Percentiles rank a stretch among this genome's conserved stretches.
These are phyloP conservation scores for Leishmania braziliensis DNA, from an alignment of 208 protist genomes.

Conservation along the genomic window DNA sequence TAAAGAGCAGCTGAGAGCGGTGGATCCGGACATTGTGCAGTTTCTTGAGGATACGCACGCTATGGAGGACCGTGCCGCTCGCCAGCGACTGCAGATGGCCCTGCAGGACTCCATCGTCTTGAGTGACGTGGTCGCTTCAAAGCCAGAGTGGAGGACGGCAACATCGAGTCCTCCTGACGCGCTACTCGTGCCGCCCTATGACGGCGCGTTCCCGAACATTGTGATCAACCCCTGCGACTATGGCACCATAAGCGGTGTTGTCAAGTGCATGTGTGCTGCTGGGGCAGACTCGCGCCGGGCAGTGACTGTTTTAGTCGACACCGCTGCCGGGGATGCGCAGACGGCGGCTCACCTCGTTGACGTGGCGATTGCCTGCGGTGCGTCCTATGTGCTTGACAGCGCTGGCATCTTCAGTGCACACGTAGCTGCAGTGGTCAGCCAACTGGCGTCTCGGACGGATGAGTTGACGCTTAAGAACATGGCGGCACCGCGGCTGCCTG, in stretches of 20 bases:
- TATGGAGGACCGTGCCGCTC: conserved; percentile 42
- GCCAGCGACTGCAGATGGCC: conserved; percentile 50
- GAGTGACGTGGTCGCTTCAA: conserved; percentile 5
- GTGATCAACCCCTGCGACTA: conserved; percentile 15
- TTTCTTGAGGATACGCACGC: conserved; percentile 78
- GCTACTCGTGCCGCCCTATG: neutral
- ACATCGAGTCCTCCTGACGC: neutral
- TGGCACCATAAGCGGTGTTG: conserved; percentile 2
- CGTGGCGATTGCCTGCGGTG: conserved; percentile 25
- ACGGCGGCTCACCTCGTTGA: conserved; percentile 24
- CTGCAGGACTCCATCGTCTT: conserved; percentile 30
- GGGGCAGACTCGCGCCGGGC: neutral
- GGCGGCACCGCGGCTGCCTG: neutral
- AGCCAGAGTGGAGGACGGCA: neutral
- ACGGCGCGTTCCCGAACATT: conserved; percentile 16
- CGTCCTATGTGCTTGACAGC: conserved; percentile 14
- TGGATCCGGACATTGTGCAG: conserved; percentile 39
- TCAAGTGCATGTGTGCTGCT: neutral
- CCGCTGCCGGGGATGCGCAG: conserved; percentile 13
- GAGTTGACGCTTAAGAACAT: conserved; percentile 8
- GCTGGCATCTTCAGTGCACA: conserved; percentile 6
- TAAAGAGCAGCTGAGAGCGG: conserved; percentile 55
- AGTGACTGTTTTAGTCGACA: conserved; percentile 1
- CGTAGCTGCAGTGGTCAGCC: conserved; percentile 13
- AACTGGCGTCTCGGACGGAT: conserved; percentile 12